Base-by-base conservation (phyloP, 768 basidiomycete genomes). In the Amanita rubescens region DNA sequence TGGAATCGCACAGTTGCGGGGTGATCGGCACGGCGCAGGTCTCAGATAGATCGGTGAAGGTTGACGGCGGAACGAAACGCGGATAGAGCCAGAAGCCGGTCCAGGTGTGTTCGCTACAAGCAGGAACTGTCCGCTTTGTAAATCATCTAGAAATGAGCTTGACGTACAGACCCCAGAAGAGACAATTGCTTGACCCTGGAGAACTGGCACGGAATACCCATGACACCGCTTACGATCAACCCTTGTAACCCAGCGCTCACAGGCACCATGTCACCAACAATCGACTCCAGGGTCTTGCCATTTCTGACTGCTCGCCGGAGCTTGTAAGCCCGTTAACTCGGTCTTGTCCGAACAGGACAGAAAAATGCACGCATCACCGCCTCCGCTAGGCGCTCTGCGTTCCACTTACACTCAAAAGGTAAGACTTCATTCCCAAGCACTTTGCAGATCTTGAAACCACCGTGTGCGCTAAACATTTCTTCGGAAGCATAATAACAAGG, bases 271-370 rank as follows among this genome's bases (percentile, higher is more conserved):
- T 69, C 67, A 70, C 64, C 65, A 62, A 63, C 64, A 71, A 66
- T 75, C 71, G 70, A 76, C 72, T 62, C 63, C 63, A 69, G 65
- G 58, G 65, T 62, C 64, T 75, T 75, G 65, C 68, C 70, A 69
- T 71, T 75, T 74, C 60, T 60, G 66, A 60, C 49, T 47, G 47
- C 56, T 52, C 65, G 63, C 70, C 75, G 74, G 72, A 75, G 73
- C 75, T 71, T 70, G 68, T 71, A 63, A 67, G 73, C 68, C 75
- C 71, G 64, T 65, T n/a, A 14, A 69, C 78, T 71, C 74, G 73
- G 75, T 74, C 71, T 77, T 72, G 72, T 63, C 69, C 68, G 70
- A 72, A 68, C 62, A 65, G 68, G 68, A n/a, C n/a, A 65, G 56
- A 64, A 63, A 57, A 60, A 64, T 58, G 24, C 50, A 41, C 39